Evolutionary conservation across 2,329 filamentous ascomycete species (phyloP), one percentile per base, ranked within the genome.

Genomic region (Talaromyces sp.): DNA sequence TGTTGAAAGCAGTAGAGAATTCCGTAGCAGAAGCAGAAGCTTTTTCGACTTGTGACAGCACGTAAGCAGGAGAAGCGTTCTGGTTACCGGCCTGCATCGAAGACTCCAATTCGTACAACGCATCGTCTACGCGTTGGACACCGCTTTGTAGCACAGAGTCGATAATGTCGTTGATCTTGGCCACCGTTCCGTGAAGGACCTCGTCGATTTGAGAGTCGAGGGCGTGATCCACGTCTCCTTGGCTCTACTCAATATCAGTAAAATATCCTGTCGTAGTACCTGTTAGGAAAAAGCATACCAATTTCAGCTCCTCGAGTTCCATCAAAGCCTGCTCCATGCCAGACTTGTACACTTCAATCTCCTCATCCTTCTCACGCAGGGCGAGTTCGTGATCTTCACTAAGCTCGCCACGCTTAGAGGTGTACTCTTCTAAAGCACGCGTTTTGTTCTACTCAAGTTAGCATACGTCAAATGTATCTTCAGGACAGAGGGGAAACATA

Each of bases 41-140:
- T 82, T 98, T 99, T 76, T 99, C 95, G 66, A 98, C 93, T 77
- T 98, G 94, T 1, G 94, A 98, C 60, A 99, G 84, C 13, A 99
- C 93, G 75, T 96, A 98, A 1, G 94, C 88, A 15, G 95, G 93
- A 47, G 93, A 96, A 0, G 95, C 95, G 73, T 96, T 99, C 80
- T 98, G 95, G 81, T 99, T 99, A 78, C 95, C 95, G 47, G 94
- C 95, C 77, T 98, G 94, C 93, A 98, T 98, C 22, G 91, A 91
- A 22, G 95, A 98, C 78, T 99, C 95, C 51, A 99, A 84, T 78
- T 99, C 95, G 80, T 99, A 99, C 40, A 99, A 83, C 51, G 95
- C 93, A 78, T 99, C 95, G 73, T 99, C 95, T 15, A 99, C 93
- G 53, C 95, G 90, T 73, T 95, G 89, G 25, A 98, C 92, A 70